Evolutionary conservation across 139 green algal species (phyloP).

Genomic region (Chlamydomonas sp.): DNA sequence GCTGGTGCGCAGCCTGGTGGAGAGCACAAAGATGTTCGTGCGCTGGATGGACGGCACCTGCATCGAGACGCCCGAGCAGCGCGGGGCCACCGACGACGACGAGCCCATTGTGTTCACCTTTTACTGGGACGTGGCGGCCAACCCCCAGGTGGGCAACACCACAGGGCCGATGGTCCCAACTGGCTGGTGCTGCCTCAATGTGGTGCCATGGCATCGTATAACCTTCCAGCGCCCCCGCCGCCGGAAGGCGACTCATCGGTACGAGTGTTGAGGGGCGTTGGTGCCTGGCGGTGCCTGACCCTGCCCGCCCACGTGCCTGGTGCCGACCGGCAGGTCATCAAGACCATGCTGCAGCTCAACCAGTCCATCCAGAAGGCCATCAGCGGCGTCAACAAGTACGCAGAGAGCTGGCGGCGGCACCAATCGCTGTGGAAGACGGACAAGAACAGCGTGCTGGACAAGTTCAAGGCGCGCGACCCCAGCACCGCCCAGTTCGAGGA

Average conservation of each 20-base stretch:
- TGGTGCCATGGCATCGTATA: background rate
- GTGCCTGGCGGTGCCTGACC: no score
- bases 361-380: slow-evolving; percentile 73
- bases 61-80: slow-evolving; percentile 81
- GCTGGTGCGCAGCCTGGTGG: slow-evolving; percentile 75
- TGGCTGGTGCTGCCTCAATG: background rate
- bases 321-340: slow-evolving; percentile 48
- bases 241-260: no score
- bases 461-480: slow-evolving; percentile 79
- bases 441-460: slow-evolving; percentile 78
- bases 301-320: no score
- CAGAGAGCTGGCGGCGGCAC: slow-evolving; percentile 82
- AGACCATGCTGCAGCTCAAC: slow-evolving; percentile 74
- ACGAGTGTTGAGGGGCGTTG: no score
- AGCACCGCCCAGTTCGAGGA: slow-evolving; percentile 75
- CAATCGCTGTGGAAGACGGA: slow-evolving; percentile 90
- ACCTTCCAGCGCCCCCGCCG: background rate
- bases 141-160: slow-evolving; percentile 54
- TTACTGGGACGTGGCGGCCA: slow-evolving; percentile 80
- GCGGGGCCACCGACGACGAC: slow-evolving; percentile 68
- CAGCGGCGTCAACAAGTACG: slow-evolving; percentile 66
- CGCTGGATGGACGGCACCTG: slow-evolving; percentile 95
- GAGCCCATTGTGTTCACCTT: slow-evolving; percentile 88
- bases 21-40: slow-evolving; percentile 84
- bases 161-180: background rate